Evolutionary conservation across 495 filamentous ascomycete species (phyloP).

Genomic region (Monascus purpureus): DNA sequence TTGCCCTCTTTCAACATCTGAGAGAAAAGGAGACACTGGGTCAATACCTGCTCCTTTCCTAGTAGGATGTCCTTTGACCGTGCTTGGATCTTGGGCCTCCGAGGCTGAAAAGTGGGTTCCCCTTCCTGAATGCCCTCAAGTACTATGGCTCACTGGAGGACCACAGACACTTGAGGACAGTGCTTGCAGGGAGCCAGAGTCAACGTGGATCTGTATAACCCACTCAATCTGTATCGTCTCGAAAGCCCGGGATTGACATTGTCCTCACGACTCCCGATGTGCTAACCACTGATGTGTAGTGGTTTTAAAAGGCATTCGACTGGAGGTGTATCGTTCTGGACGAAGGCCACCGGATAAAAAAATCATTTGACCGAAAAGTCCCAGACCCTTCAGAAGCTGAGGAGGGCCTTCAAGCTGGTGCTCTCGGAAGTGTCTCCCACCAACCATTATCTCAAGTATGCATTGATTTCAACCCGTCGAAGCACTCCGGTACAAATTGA

Average conservation of each 20-base stretch:
- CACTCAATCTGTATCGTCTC: background rate
- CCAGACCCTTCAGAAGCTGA: slow-evolving; percentile 32
- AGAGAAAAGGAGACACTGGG: slow-evolving; percentile 17
- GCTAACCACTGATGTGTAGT: slow-evolving; percentile 38
- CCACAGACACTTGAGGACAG: slow-evolving; percentile 6
- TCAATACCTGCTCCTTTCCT: slow-evolving; percentile 36
- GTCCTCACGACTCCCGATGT: slow-evolving; percentile 52
- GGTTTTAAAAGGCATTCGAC: slow-evolving; percentile 45
- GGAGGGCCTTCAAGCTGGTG: slow-evolving; percentile 44
- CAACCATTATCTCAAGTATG: background rate
- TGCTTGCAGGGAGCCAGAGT: background rate
- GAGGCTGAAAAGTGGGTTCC: slow-evolving; percentile 47
- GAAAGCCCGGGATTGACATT: slow-evolving; percentile 22
- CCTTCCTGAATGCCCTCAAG: slow-evolving; percentile 37
- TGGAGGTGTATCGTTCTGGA: slow-evolving; percentile 46
- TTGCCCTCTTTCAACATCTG: slow-evolving; percentile 41
- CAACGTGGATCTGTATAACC: background rate
- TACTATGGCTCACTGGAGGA: slow-evolving; percentile 42
- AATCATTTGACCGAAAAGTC: slow-evolving; percentile 37
- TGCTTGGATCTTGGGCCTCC: slow-evolving; percentile 41
- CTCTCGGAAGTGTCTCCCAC: slow-evolving; percentile 27
- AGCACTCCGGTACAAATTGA: slow-evolving; percentile 54
- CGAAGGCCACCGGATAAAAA: slow-evolving; percentile 51
- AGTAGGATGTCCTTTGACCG: slow-evolving; percentile 45
- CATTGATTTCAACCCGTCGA: background rate